Base-by-base conservation (phyloP, 2,329 filamentous ascomycete genomes). In the Penicillium sp. region DNA sequence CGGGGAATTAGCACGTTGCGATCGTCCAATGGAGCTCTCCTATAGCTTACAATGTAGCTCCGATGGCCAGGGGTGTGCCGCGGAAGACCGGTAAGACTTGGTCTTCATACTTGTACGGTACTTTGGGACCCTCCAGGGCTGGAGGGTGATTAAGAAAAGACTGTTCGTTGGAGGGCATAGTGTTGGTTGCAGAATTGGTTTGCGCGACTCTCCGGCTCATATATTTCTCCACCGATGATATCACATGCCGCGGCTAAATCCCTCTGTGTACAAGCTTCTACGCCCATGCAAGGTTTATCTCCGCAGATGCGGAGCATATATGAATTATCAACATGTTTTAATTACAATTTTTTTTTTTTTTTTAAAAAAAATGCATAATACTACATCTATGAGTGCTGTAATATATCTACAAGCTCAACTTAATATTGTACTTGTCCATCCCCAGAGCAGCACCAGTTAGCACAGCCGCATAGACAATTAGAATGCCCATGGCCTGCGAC, bases 21-120 rank as follows among this genome's bases (percentile, higher is more conserved):
- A 54, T 22, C 46, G 24, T 29, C 35, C 24, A 31, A 42, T 53
- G 34, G 24, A 44, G 50, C n/a, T 51, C 47, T 40, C 29, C 35
- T 59, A 1, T 14, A 34, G 72, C 81, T 69, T 75, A 89, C 87
- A 89, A 66, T 56, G 79, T 83, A 50, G 84, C 82, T 40, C 82
- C 84, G 50, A 87, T 77, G 29, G 83, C 79, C 46, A 95, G 77
- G 8, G 85, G 73, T 32, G 81, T 73, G 5, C 90, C 90, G 53
- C 86, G 81, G 60, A 95, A 77, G 1, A 85, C 81, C 0, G 90
- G 90, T 69, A 93, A 92, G 39, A 82, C 79, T 59, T 85, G 82
- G 32, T 79, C 71, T n/a, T 74, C 70, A 60, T 79, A 77, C 24
- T 75, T 69, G 59, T 81, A 82, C 5, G 75, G 74, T n/a, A 74